Conservation (phyloP, 2,329 filamentous ascomycete genomes). For the Colletotrichum sp. region DNA sequence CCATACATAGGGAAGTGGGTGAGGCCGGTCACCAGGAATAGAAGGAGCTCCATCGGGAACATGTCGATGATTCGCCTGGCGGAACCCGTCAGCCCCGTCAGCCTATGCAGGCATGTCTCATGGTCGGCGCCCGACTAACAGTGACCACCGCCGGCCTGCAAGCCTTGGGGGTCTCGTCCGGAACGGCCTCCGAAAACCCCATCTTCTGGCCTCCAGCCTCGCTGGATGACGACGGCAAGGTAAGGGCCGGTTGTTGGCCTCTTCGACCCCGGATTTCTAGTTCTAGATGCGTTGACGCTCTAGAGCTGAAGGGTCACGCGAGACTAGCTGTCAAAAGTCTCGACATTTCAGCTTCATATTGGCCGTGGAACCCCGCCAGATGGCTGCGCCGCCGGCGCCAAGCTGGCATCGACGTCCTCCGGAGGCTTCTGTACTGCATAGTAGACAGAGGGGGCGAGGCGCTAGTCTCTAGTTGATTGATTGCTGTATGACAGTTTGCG, state of each 20-base stretch:
- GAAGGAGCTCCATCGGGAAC: neutral
- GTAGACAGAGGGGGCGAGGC: neutral
- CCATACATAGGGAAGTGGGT: neutral
- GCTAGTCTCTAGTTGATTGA: neutral
- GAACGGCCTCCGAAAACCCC: neutral
- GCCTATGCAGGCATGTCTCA: slow-evolving; percentile 6
- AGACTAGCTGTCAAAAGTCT: neutral
- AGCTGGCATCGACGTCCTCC: neutral
- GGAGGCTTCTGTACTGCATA: neutral
- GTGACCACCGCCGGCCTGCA: neutral
- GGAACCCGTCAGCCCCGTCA: neutral
- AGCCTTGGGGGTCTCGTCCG: neutral
- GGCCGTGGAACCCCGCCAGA: neutral
- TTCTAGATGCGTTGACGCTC: neutral
- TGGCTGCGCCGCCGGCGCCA: neutral
- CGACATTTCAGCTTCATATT: neutral
- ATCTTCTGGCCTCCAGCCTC: neutral
- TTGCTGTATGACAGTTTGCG: neutral
- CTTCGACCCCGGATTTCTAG: neutral
- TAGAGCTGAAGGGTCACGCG: neutral
- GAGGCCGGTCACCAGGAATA: slow-evolving; percentile 7
- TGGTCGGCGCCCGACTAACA: neutral
- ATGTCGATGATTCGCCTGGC: neutral
- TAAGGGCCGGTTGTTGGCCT: neutral
- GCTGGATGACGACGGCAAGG: neutral